Percentiles rank a stretch among this genome's conserved stretches.
Conservation (phyloP, 2,329 filamentous ascomycete genomes). For the Beauveria australis region DNA sequence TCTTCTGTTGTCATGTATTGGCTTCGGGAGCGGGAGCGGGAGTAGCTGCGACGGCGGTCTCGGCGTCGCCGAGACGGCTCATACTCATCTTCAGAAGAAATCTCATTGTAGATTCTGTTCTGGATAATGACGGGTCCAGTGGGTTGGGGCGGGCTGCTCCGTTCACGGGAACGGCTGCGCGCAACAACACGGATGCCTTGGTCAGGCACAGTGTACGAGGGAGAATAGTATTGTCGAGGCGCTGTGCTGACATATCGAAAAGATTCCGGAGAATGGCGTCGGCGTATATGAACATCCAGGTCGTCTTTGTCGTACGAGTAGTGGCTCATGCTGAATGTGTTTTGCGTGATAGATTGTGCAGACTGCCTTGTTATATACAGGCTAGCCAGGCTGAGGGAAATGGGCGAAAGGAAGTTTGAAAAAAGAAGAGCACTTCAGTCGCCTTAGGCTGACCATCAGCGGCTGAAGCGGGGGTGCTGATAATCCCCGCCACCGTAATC, state of each 20-base stretch:
- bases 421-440: not conserved
- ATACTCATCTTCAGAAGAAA: constrained; percentile 37
- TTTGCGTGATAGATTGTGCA: not conserved
- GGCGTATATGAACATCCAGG: constrained; percentile 41
- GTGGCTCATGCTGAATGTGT: constrained; percentile 22
- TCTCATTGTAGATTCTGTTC: constrained; percentile 44
- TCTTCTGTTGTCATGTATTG: constrained; percentile 35
- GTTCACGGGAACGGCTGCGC: constrained; percentile 32
- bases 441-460: constrained; percentile 6
- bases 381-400: not conserved
- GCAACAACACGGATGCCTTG: constrained; percentile 36
- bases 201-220: constrained; percentile 37
- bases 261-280: constrained; percentile 31
- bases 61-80: constrained; percentile 21
- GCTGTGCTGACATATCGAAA: constrained; percentile 39
- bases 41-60: constrained; percentile 21
- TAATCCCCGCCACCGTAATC: constrained; percentile 7
- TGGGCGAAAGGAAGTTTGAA: not conserved
- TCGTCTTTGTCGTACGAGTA: constrained; percentile 48
- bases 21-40: constrained; percentile 24
- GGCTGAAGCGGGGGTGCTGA: constrained; percentile 5
- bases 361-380: not conserved
- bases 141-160: constrained; percentile 12
- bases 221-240: constrained; percentile 30
- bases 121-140: constrained; percentile 46